Evolutionary conservation across 768 basidiomycete species (phyloP).

Genomic region (Auriculariales sp.): DNA sequence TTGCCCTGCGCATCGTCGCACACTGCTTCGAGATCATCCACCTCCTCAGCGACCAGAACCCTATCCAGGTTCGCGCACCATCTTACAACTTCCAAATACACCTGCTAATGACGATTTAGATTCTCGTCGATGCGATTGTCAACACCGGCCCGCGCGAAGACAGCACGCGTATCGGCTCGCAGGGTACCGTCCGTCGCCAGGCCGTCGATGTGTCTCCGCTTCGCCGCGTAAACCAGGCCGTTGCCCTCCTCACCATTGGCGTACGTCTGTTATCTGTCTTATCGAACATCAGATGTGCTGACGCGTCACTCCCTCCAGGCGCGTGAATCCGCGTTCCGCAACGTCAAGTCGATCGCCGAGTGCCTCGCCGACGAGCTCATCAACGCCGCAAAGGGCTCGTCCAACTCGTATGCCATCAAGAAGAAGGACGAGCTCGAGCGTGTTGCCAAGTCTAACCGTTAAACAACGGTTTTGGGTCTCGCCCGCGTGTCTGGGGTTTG

Average conservation of each 20-base stretch:
- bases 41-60: slow-evolving; percentile 99
- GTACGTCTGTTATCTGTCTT: slow-evolving; percentile 41
- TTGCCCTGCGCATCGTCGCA: slow-evolving; percentile 97
- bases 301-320: slow-evolving; percentile 36
- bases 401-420: slow-evolving; percentile 99
- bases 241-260: slow-evolving; percentile 88
- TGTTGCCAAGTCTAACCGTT: slow-evolving; percentile 99
- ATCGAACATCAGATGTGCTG: slow-evolving; percentile 1
- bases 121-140: slow-evolving; percentile 95
- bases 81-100: background rate
- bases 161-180: slow-evolving; percentile 98
- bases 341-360: slow-evolving; percentile 98
- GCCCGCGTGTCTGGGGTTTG: background rate
- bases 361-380: slow-evolving; percentile 98
- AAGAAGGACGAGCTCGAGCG: slow-evolving; percentile 99
- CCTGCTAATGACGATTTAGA: slow-evolving; percentile 24
- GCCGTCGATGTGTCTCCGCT: slow-evolving; percentile 99
- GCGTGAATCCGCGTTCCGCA: slow-evolving; percentile 99
- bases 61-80: slow-evolving; percentile 65
- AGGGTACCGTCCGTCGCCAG: slow-evolving; percentile 98
- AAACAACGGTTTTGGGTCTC: slow-evolving; percentile 23
- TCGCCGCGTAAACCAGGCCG: slow-evolving; percentile 93
- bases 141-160: slow-evolving; percentile 99
- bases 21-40: slow-evolving; percentile 99
- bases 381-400: slow-evolving; percentile 99